phyloP scores from a whole-genome alignment of 148 eudicot species.

The Persicaria tinctoria region DNA sequence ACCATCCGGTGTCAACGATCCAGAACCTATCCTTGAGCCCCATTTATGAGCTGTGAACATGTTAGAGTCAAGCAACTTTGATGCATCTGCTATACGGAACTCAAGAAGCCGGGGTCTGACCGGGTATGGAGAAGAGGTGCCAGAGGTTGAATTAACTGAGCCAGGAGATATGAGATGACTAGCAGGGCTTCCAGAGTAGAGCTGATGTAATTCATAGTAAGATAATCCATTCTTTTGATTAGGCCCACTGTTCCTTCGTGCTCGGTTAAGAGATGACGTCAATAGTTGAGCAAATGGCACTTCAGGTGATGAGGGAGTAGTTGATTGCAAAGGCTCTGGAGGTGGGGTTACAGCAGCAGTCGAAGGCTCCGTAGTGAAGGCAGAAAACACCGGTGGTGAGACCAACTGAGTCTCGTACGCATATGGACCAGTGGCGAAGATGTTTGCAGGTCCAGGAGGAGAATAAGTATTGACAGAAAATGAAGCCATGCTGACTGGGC shows the following conservation, averaged over 20 bases:
- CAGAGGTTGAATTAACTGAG: conserved; percentile 77
- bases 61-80: conserved; percentile 64
- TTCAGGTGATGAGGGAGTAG: conserved; percentile 92
- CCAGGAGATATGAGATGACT: conserved; percentile 77
- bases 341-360: conserved; percentile 93
- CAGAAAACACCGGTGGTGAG: conserved; percentile 88
- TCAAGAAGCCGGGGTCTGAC: conserved; percentile 47
- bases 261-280: conserved; percentile 59
- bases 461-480: conserved; percentile 42
- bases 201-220: conserved; percentile 62
- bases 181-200: conserved; percentile 47
- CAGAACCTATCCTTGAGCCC: conserved; percentile 87
- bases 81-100: conserved; percentile 54
- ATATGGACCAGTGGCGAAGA: conserved; percentile 75
- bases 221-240: conserved; percentile 51
- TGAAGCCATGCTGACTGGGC: conserved; percentile 40
- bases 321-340: conserved; percentile 63
- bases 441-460: conserved; percentile 38
- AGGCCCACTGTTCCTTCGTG: conserved; percentile 49
- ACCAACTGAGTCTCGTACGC: conserved; percentile 91
- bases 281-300: conserved; percentile 88
- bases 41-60: conserved; percentile 46
- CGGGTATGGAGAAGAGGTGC: conserved; percentile 77
- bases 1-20: conserved; percentile 67
- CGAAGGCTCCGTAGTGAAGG: conserved; percentile 80